Percentiles rank a stretch among this genome's conserved stretches.
Evolutionary conservation across 176 grass and related monocot genomes (phyloP).

Genomic region (Oryza coarctata): DNA sequence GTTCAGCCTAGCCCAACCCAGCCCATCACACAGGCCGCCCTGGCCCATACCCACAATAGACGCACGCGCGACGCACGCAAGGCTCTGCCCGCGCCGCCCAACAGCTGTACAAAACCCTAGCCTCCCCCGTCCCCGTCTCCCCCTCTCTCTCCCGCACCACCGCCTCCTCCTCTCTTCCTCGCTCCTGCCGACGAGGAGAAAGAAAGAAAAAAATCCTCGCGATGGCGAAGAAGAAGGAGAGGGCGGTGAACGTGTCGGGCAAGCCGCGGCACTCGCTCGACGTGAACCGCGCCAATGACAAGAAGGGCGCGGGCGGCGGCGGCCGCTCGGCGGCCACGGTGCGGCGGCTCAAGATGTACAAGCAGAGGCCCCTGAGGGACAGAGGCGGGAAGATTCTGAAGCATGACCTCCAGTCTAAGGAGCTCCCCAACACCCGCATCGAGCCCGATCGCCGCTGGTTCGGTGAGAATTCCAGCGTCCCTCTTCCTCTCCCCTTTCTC

Average conservation of each 20-base stretch:
- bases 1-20: no score
- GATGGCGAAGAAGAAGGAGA: slow-evolving; percentile 92
- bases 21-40: no score
- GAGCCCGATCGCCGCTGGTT: slow-evolving; percentile 88
- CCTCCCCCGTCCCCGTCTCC: background rate
- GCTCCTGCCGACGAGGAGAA: background rate
- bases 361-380: slow-evolving; percentile 62
- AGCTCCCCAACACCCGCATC: slow-evolving; percentile 85
- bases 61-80: no score
- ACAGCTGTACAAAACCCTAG: slow-evolving; percentile 46
- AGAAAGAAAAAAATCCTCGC: background rate
- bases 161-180: background rate
- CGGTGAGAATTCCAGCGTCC: slow-evolving; percentile 28
- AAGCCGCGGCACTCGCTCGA: slow-evolving; percentile 91
- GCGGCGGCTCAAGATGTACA: slow-evolving; percentile 83
- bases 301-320: slow-evolving; percentile 50
- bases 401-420: slow-evolving; percentile 81
- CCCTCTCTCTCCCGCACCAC: background rate
- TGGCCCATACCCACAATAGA: no score
- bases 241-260: slow-evolving; percentile 75
- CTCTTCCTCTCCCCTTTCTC: background rate
- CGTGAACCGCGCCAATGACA: slow-evolving; percentile 90
- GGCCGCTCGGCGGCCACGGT: slow-evolving; percentile 71
- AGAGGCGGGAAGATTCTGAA: slow-evolving; percentile 57
- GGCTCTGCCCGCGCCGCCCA: no score